Evolutionary conservation across 1,139 yeast species (phyloP).

Genomic region (Candida frijolesensis): DNA sequence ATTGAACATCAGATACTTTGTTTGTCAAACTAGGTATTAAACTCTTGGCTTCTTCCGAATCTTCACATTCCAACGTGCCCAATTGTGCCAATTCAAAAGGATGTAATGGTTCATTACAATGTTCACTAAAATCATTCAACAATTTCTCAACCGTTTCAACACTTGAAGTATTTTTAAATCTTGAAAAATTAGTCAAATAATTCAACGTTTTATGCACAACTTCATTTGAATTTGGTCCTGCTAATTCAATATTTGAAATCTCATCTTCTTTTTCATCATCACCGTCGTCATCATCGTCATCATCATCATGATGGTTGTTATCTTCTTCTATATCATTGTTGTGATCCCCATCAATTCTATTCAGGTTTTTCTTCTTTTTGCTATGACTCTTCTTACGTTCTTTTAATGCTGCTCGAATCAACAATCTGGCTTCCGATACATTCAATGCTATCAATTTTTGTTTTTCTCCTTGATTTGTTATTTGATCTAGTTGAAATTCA

Average conservation of each 20-base stretch:
- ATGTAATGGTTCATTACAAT: conserved; percentile 64
- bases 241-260: conserved; percentile 68
- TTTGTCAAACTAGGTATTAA: conserved; percentile 82
- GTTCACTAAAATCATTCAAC: conserved; percentile 67
- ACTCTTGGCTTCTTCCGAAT: conserved; percentile 96
- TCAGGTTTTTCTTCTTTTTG: conserved; percentile 3
- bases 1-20: conserved; percentile 83
- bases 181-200: conserved; percentile 79
- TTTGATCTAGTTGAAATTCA: conserved; percentile 81
- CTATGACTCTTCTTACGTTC: conserved; percentile 54
- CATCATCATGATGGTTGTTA: conserved; percentile 22
- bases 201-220: conserved; percentile 91
- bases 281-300: conserved; percentile 40
- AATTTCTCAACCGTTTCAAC: conserved; percentile 92
- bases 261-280: conserved; percentile 59
- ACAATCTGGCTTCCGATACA: conserved; percentile 83
- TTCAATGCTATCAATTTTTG: conserved; percentile 83
- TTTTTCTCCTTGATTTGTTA: conserved; percentile 77
- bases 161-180: conserved; percentile 90
- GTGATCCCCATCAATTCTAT: conserved; percentile 12
- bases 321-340: not conserved
- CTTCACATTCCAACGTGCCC: conserved; percentile 93
- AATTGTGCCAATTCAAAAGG: conserved; percentile 96
- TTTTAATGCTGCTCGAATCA: conserved; percentile 86
- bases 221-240: conserved; percentile 60